Base-by-base conservation (phyloP, 768 basidiomycete genomes). In the Suillus spraguei region DNA sequence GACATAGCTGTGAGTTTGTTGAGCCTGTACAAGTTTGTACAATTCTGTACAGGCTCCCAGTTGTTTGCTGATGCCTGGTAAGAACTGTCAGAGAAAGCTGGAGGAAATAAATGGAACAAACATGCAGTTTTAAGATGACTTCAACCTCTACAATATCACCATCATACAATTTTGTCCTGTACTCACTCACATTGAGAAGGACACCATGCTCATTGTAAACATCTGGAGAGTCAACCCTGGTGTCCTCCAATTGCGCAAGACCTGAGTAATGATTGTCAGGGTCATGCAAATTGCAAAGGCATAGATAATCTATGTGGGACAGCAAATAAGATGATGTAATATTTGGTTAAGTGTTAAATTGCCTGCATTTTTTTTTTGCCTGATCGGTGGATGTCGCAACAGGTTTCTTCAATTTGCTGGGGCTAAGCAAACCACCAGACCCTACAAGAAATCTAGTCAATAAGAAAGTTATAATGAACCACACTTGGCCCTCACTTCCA, bases 61-160 rank as follows among this genome's bases (percentile, higher is more conserved):
- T n/a, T n/a, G n/a, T n/a, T n/a, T n/a, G n/a, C n/a, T n/a, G n/a
- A n/a, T n/a, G n/a, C 33, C 42, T 44, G 42, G 8, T 44, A 8
- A 44, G 7, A 4, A 20, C 20, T 44, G 20, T 44, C 20, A n/a
- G 42, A 44, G 13, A 49, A n/a, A 49, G 11, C 5, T 14, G 1
- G 22, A 16, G 22, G 13, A 24, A 13, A 49, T 13, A 24, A 20
- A 49, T 24, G 9, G 13, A 49, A 49, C 11, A 49, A 24, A 60
- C 59, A 22, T 28, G n/a, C 35, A 60, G 39, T 60, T 60, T 44
- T n/a, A 49, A 60, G 16, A 60, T 22, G 17, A 49, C 10, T 60
- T 60, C 39, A 24, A 32, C 59, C 39, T 39, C 59, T 4, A 60
- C n/a, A 17, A 44, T n/a, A 38, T 36, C 11, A 3, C 35, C 35